A percentile compares a stretch with the other conserved stretches of the same genome.
These are phyloP conservation scores for Pythium sukuiense DNA, from an alignment of 352 stramenopile genomes.

Conservation along the genomic window DNA sequence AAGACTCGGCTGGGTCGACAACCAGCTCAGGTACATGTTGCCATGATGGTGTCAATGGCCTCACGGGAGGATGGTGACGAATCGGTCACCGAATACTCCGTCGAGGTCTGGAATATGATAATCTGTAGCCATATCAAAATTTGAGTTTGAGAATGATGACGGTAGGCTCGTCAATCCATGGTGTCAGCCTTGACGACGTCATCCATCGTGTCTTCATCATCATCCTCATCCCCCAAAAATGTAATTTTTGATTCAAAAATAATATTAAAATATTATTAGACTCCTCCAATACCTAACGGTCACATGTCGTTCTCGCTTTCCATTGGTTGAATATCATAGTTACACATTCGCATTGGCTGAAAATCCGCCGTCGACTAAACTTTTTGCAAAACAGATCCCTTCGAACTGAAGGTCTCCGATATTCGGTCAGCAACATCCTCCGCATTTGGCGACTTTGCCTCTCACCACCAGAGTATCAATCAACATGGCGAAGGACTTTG, in stretches of 20 bases:
- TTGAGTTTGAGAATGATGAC: neutral
- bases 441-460: neutral
- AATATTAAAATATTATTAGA: too few relatives aligned
- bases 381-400: neutral
- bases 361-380: neutral
- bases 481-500: slow-evolving; percentile 46
- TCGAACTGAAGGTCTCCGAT: neutral
- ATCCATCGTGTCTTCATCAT: neutral
- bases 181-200: neutral
- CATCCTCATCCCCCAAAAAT: neutral
- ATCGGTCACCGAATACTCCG: too few relatives aligned
- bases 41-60: too few relatives aligned
- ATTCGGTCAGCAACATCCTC: neutral
- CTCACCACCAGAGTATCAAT: neutral
- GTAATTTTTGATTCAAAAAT: too few relatives aligned
- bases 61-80: too few relatives aligned
- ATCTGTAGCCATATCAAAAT: neutral
- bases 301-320: too few relatives aligned
- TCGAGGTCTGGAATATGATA: too few relatives aligned
- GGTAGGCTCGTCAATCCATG: neutral
- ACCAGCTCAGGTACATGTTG: too few relatives aligned
- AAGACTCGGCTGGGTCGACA: too few relatives aligned
- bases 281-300: too few relatives aligned
- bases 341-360: neutral
- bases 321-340: neutral